Conservation (phyloP, 1,284 basidiomycete genomes). For the Boletus mariae region DNA sequence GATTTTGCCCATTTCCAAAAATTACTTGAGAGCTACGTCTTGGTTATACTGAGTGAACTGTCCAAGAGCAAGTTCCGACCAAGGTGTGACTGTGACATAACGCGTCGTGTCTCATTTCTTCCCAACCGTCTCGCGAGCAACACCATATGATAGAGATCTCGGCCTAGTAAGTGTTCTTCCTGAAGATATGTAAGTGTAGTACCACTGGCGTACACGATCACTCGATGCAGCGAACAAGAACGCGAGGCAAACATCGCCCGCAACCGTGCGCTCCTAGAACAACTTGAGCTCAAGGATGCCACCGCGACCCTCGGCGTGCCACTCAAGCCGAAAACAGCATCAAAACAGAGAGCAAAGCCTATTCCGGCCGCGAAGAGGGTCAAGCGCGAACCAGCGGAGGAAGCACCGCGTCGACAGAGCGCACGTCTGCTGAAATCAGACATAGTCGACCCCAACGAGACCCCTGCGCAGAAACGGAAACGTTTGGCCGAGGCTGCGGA, state of each 20-base stretch:
- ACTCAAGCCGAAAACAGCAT: slow-evolving; percentile 31
- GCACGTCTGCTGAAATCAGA: slow-evolving; percentile 49
- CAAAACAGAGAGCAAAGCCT: slow-evolving; percentile 55
- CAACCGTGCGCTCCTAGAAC: slow-evolving; percentile 67
- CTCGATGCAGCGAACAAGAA: slow-evolving; percentile 57
- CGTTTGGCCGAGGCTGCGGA: slow-evolving; percentile 55
- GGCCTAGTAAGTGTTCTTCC: slow-evolving; percentile 45
- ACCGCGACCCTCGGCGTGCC: slow-evolving; percentile 47
- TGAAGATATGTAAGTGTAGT: background rate
- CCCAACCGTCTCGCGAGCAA: background rate
- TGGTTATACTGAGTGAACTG: too few species aligned
- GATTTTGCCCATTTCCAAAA: background rate
- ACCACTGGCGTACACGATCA: slow-evolving; percentile 3
- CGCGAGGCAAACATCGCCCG: slow-evolving; percentile 76
- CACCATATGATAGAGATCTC: slow-evolving; percentile 42
- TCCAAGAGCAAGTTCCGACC: too few species aligned
- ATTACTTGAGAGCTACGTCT: background rate
- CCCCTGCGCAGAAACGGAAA: slow-evolving; percentile 54
- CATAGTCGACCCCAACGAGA: slow-evolving; percentile 56
- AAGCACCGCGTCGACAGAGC: slow-evolving; percentile 59
- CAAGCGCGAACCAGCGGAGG: slow-evolving; percentile 43
- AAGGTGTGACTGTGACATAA: background rate
- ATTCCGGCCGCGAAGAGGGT: slow-evolving; percentile 52
- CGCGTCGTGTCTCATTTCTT: background rate
- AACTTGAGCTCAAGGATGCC: slow-evolving; percentile 63